Evolutionary conservation across 2,329 filamentous ascomycete species (phyloP).

Genomic region (Scytalidium lignicola): DNA sequence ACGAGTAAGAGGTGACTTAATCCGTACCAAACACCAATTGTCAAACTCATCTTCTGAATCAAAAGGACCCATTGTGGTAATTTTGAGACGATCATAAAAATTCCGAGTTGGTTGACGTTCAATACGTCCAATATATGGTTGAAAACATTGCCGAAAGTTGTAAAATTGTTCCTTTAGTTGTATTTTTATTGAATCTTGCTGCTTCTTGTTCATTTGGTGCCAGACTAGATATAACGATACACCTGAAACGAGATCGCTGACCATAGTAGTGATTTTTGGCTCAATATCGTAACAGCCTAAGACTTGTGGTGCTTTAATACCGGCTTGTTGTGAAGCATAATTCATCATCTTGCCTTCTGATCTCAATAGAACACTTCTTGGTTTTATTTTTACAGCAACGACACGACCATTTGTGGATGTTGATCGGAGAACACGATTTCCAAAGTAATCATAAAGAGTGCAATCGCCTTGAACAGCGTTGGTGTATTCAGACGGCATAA

Average conservation of each 20-base stretch:
- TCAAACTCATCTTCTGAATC: constrained; percentile 1
- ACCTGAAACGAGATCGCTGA: neutral
- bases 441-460: neutral
- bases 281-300: constrained; percentile 1
- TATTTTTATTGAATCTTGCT: neutral
- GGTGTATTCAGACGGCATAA: neutral
- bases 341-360: constrained; percentile 1
- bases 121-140: constrained; percentile 53
- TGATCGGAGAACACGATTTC: neutral
- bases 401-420: neutral
- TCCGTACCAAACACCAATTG: constrained; percentile 51
- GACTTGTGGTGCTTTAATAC: neutral
- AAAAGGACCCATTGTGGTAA: neutral
- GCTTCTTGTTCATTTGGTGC: neutral
- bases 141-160: neutral
- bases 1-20: constrained; percentile 30
- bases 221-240: neutral
- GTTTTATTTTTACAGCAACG: constrained; percentile 1
- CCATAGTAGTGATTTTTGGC: neutral
- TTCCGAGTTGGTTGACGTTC: neutral
- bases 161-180: neutral
- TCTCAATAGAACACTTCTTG: neutral
- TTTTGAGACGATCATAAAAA: neutral
- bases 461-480: neutral
- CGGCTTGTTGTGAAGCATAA: neutral